Evolutionary conservation across 2,329 filamentous ascomycete genomes (phyloP).

Genomic region (Ceratocystis eucalypticola): DNA sequence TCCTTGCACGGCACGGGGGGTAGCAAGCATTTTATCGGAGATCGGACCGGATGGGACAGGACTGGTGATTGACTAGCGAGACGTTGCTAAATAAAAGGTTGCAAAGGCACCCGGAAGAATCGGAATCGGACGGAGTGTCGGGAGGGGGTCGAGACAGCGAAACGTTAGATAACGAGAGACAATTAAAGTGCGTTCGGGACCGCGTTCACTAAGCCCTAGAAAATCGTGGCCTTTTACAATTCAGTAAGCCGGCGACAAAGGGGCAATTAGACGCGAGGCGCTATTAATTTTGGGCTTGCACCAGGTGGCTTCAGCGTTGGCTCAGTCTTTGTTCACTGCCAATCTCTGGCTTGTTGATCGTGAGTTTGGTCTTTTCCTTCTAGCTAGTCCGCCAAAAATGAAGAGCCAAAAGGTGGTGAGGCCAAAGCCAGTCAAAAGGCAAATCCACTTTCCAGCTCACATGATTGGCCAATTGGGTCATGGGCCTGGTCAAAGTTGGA

Average conservation of each 20-base stretch:
- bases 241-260: background rate
- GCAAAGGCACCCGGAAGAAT: background rate
- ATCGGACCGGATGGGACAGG: constrained; percentile 24
- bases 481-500: background rate
- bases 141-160: background rate
- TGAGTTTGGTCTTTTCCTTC: background rate
- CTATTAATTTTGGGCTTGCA: background rate
- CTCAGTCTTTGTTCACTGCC: background rate
- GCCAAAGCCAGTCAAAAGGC: constrained; percentile 13
- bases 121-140: background rate
- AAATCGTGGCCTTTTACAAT: background rate
- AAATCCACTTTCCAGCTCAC: constrained; percentile 19
- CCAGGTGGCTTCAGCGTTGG: background rate
- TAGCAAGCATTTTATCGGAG: constrained; percentile 31
- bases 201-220: background rate
- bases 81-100: background rate
- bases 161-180: background rate
- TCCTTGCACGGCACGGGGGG: constrained; percentile 30
- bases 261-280: background rate
- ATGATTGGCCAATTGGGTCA: constrained; percentile 33
- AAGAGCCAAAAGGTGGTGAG: constrained; percentile 20
- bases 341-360: background rate
- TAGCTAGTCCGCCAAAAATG: background rate
- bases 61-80: constrained; percentile 18
- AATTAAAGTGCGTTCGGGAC: background rate